Evolutionary conservation across 345 rosid genomes (phyloP).

Genomic region (Erucastrum elatum): DNA sequence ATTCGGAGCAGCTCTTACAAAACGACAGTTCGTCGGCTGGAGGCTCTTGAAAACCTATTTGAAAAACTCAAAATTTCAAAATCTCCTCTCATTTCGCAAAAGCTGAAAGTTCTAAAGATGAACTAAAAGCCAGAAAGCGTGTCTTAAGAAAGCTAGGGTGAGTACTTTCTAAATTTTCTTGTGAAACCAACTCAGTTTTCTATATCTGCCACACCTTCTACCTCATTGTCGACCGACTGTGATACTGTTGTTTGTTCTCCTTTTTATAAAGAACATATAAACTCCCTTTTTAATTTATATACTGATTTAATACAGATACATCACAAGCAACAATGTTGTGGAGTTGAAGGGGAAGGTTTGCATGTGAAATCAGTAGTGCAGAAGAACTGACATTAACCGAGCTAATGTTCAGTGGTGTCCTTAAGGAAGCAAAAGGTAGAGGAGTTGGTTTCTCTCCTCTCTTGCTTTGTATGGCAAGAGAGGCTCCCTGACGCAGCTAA

Average conservation of each 20-base stretch:
- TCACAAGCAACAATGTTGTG: slow-evolving; percentile 68
- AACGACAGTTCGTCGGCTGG: slow-evolving; percentile 75
- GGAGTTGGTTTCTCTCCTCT: slow-evolving; percentile 92
- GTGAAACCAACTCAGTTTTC: too few relatives aligned
- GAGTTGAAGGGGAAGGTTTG: slow-evolving; percentile 86
- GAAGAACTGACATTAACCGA: slow-evolving; percentile 93
- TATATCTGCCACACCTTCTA: too few relatives aligned
- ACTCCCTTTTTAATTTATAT: too few relatives aligned
- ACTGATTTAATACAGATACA: slow-evolving; percentile 48
- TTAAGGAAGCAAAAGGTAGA: slow-evolving; percentile 82
- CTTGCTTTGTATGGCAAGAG: slow-evolving; percentile 97
- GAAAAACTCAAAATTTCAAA: slow-evolving; percentile 83
- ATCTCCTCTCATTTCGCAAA: slow-evolving; percentile 80
- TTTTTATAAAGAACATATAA: too few relatives aligned
- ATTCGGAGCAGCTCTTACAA: slow-evolving; percentile 74
- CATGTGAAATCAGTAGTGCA: slow-evolving; percentile 92
- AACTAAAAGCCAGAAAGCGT: slow-evolving; percentile 93
- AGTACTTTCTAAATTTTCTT: neutral
- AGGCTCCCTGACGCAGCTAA: slow-evolving; percentile 86
- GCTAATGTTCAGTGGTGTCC: slow-evolving; percentile 87
- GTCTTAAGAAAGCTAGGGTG: slow-evolving; percentile 96
- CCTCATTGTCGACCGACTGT: too few relatives aligned
- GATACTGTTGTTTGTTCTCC: too few relatives aligned
- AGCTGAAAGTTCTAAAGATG: slow-evolving; percentile 89
- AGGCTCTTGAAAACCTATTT: slow-evolving; percentile 83